phyloP scores from a whole-genome alignment of 768 basidiomycete species.

The Tulasnella sp. region DNA sequence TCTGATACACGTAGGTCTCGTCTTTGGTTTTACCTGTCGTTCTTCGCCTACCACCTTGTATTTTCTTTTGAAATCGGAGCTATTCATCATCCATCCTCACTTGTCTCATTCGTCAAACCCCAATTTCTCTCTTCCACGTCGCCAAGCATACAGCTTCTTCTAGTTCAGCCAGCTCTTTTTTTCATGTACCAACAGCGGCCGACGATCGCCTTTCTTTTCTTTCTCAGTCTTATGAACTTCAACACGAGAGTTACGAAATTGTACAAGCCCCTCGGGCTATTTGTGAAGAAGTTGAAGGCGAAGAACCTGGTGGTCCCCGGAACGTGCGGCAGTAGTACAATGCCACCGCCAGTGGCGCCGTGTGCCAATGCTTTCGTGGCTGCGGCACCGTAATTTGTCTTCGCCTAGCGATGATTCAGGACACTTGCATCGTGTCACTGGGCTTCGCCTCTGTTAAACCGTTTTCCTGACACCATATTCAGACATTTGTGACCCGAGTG shows the following conservation, averaged over 20 bases:
- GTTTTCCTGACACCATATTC: background rate
- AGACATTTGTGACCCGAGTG: background rate
- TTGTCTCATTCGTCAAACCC: background rate
- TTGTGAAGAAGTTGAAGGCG: background rate
- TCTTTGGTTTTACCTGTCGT: slow-evolving; percentile 6
- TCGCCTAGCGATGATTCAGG: background rate
- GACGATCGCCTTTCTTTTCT: background rate
- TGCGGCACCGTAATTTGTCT: background rate
- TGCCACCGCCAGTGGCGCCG: background rate
- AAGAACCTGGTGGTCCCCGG: background rate
- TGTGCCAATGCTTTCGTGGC: background rate
- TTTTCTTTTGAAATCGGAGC: slow-evolving; percentile 16
- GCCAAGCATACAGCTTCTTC: background rate
- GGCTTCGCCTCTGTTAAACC: background rate
- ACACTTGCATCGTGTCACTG: background rate
- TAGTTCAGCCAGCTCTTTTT: background rate
- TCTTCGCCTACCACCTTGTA: background rate
- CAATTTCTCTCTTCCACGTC: background rate
- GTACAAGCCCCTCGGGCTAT: background rate
- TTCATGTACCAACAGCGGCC: background rate
- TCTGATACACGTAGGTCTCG: background rate
- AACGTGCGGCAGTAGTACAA: background rate
- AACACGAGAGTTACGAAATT: background rate
- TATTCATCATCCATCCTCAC: background rate
- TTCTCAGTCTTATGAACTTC: background rate